Evolutionary conservation across 2,329 filamentous ascomycete species (phyloP).

Genomic region (Cryphonectria nitschkei): DNA sequence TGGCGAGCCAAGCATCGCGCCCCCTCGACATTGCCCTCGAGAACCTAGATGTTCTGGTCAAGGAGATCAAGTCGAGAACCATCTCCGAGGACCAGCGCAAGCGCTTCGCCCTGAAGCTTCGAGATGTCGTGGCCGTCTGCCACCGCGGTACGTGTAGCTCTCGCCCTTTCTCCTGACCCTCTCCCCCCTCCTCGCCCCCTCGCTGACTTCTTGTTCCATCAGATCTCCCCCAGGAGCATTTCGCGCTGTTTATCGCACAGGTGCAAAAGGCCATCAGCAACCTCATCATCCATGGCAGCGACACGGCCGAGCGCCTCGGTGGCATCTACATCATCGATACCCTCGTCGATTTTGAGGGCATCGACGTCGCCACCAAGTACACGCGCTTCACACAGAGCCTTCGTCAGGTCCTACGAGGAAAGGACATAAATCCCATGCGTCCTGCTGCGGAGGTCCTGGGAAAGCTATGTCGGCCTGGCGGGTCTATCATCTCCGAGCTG

Average conservation of each 20-base stretch:
- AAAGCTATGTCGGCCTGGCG: constrained; percentile 87
- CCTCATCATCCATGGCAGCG: constrained; percentile 82
- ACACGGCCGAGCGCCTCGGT: constrained; percentile 85
- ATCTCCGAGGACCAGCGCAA: constrained; percentile 55
- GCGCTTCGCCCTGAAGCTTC: constrained; percentile 56
- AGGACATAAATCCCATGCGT: constrained; percentile 88
- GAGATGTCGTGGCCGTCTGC: constrained; percentile 58
- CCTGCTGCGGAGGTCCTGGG: constrained; percentile 87
- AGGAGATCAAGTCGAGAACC: constrained; percentile 57
- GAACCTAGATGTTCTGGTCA: constrained; percentile 57
- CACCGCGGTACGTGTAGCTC: constrained; percentile 53
- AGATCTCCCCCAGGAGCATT: constrained; percentile 82
- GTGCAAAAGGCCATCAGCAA: constrained; percentile 62
- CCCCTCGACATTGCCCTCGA: constrained; percentile 56
- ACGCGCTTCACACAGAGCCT: constrained; percentile 92
- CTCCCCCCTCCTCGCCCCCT: not conserved
- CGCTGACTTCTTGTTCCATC: constrained; percentile 24
- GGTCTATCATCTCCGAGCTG: constrained; percentile 90
- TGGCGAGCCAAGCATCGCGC: constrained; percentile 46
- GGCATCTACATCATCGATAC: constrained; percentile 91
- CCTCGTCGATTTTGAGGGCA: constrained; percentile 93
- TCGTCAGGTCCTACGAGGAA: constrained; percentile 83
- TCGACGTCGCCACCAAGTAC: constrained; percentile 91
- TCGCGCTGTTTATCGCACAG: constrained; percentile 61
- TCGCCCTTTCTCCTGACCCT: not conserved